Evolutionary conservation across 2,329 filamentous ascomycete species (phyloP).

Genomic region (Curvularia sp.): DNA sequence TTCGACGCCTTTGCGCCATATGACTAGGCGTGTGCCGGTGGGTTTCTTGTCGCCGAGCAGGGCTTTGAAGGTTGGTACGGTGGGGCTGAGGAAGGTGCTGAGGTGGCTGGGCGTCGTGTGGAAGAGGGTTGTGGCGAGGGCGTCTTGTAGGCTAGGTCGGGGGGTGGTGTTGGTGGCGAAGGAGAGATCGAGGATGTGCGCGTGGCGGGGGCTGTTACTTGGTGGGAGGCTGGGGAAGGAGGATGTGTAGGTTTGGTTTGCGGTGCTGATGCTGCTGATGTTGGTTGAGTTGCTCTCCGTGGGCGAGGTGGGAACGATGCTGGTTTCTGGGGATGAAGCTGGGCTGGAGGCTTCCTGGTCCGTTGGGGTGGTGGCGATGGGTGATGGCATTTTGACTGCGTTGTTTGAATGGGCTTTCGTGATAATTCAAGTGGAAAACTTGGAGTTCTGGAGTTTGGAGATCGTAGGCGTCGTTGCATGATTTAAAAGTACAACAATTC

Average conservation of each 20-base stretch:
- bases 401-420: background rate
- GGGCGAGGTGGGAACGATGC: background rate
- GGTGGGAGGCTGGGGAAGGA: slow-evolving; percentile 15
- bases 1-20: slow-evolving; percentile 32
- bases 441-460: background rate
- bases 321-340: background rate
- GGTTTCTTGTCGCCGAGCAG: slow-evolving; percentile 22
- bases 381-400: background rate
- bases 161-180: background rate
- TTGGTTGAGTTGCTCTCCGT: background rate
- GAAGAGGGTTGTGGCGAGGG: slow-evolving; percentile 25
- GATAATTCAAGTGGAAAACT: background rate
- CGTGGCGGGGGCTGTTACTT: background rate
- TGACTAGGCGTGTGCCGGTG: slow-evolving; percentile 21
- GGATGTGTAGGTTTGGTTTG: slow-evolving; percentile 9
- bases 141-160: slow-evolving; percentile 22
- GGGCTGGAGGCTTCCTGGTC: background rate
- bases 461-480: background rate
- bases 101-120: slow-evolving; percentile 10
- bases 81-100: slow-evolving; percentile 21
- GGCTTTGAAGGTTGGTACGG: slow-evolving; percentile 23
- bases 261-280: background rate
- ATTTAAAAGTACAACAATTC: background rate
- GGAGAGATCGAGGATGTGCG: slow-evolving; percentile 20
- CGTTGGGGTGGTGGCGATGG: background rate